Conservation (phyloP, 2,329 filamentous ascomycete species). For the Elsinoe ampelina region DNA sequence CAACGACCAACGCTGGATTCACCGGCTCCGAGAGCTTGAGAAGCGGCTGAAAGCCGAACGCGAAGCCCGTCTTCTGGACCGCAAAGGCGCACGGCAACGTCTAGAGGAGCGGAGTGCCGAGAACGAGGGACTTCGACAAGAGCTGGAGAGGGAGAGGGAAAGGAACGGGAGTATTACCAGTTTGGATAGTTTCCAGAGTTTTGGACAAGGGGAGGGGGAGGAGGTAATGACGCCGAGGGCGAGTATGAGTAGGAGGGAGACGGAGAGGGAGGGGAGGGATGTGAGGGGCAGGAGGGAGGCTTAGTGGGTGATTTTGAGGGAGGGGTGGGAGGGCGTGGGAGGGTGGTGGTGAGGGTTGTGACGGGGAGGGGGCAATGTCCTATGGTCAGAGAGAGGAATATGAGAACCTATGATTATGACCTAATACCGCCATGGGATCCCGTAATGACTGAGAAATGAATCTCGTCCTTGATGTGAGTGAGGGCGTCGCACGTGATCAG, state of each 20-base stretch:
- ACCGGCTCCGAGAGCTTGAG: conserved; percentile 79
- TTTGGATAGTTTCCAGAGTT: conserved; percentile 1
- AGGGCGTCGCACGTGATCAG: too few relatives aligned
- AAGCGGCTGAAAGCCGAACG: conserved; percentile 80
- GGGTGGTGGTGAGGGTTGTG: background rate
- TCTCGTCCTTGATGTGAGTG: too few relatives aligned
- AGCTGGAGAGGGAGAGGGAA: conserved; percentile 51
- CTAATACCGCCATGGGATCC: background rate
- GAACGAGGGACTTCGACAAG: conserved; percentile 59
- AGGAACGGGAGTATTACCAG: conserved; percentile 23
- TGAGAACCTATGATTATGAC: background rate
- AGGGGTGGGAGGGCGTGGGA: background rate
- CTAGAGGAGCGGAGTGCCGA: conserved; percentile 66
- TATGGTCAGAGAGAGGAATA: background rate
- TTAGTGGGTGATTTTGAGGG: conserved; percentile 3
- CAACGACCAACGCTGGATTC: conserved; percentile 69
- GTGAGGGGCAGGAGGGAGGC: conserved; percentile 1
- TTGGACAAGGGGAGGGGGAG: background rate
- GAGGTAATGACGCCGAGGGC: conserved; percentile 1
- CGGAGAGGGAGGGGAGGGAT: background rate
- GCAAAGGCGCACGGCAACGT: conserved; percentile 70
- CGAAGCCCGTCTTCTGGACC: conserved; percentile 75
- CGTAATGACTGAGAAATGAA: too few relatives aligned
- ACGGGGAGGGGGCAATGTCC: background rate
- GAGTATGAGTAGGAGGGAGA: conserved; percentile 5